Evolutionary conservation across 805 yeast species (phyloP), one percentile per base, ranked within the genome.

Genomic region (Sporopachydermia lactativora): DNA sequence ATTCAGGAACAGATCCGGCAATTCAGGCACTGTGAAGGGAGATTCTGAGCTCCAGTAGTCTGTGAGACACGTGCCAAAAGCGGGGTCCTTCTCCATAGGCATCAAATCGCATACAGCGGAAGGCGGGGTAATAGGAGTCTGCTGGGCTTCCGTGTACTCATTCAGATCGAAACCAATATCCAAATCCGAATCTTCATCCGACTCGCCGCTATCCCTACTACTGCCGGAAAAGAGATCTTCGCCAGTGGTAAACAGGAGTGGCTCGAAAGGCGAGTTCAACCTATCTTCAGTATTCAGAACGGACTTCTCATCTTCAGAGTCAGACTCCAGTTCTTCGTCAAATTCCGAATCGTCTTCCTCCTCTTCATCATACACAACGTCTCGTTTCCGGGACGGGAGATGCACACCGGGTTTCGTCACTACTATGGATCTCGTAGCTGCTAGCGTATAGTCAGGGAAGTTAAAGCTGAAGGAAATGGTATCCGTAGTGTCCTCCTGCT

Each of bases 341-440:
- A 8, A 8, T n/a, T 24, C 31, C 13, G 8, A 8, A n/a, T 24
- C 31, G n/a, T 24, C 31, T 24, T 24, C 31, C n/a, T 24, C 13
- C n/a, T 24, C 31, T 24, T 24, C 31, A 8, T 24, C 31, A 24
- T 24, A 24, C n/a, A 24, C n/a, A 8, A 24, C 8, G n/a, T n/a
- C n/a, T n/a, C 13, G n/a, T 24, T 24, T 24, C n/a, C 31, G 8
- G n/a, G 31, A 24, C 8, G 31, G 31, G 8, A 24, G n/a, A 24
- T 24, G 31, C 31, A 24, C 31, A 24, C 31, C 31, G n/a, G 31
- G 31, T 24, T 8, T 24, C n/a, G 31, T 24, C n/a, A 24, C 31
- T 8, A 24, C 31, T 24, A 24, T 24, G n/a, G 31, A 24, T 24
- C 31, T 24, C n/a, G 31, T 24, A 24, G 31, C 13, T 8, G 31